Conservation (phyloP, 2,329 filamentous ascomycete genomes). For the Ceratocystis ficicola region DNA sequence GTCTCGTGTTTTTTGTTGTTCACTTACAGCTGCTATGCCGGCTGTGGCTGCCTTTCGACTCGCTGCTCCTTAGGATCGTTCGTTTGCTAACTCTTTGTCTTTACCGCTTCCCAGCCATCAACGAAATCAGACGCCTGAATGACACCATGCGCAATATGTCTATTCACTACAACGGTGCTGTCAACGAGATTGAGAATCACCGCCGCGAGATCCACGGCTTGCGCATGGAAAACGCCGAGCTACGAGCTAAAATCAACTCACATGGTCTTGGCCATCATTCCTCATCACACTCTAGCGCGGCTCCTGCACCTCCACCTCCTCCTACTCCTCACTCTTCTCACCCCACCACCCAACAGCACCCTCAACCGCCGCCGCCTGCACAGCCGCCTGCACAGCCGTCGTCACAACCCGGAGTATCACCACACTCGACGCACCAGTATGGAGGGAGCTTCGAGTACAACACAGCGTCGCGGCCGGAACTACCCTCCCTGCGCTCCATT, state of each 20-base stretch:
- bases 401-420: conserved; percentile 25
- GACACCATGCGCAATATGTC: conserved; percentile 39
- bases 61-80: not conserved
- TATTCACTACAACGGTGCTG: conserved; percentile 33
- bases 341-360: conserved; percentile 16
- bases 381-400: no score
- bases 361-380: not conserved
- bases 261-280: conserved; percentile 4
- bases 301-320: conserved; percentile 27
- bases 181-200: conserved; percentile 37
- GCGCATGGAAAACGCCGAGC: conserved; percentile 38
- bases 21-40: no score
- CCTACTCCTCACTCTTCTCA: conserved; percentile 24
- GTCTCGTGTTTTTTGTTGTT: not conserved
- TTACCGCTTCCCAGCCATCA: conserved; percentile 38
- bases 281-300: conserved; percentile 24
- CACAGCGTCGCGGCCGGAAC: conserved; percentile 36
- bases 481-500: conserved; percentile 28
- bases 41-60: no score
- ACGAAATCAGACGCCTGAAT: conserved; percentile 45
- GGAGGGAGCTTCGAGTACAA: conserved; percentile 17
- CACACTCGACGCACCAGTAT: conserved; percentile 28
- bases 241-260: conserved; percentile 31
- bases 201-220: conserved; percentile 39
- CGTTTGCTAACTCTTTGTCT: conserved; percentile 15